Evolutionary conservation across 768 basidiomycete species (phyloP).

Genomic region (Podaxis rugospora): DNA sequence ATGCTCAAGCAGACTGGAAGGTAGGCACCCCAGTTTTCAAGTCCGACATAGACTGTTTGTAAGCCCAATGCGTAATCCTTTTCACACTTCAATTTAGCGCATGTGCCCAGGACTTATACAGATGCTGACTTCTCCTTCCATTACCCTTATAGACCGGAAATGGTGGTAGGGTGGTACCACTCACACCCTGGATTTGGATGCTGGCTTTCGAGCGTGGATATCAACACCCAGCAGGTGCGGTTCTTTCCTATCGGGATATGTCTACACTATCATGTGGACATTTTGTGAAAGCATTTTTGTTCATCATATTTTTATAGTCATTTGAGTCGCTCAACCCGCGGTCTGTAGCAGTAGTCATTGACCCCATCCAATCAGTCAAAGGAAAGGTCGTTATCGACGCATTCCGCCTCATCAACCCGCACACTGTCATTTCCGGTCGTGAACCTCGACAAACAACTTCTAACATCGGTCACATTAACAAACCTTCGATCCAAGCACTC

Average conservation of each 20-base stretch:
- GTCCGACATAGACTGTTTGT: background rate
- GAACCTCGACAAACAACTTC: slow-evolving; percentile 97
- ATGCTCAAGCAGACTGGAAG: slow-evolving; percentile 99
- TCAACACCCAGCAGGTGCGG: slow-evolving; percentile 93
- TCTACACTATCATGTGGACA: slow-evolving; percentile 5
- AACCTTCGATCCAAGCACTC: slow-evolving; percentile 97
- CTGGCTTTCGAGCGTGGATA: slow-evolving; percentile 98
- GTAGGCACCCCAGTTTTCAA: slow-evolving; percentile 39
- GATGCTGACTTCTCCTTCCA: background rate
- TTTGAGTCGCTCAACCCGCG: slow-evolving; percentile 93
- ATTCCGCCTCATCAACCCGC: slow-evolving; percentile 94
- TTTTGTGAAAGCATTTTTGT: background rate
- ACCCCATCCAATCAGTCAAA: slow-evolving; percentile 98
- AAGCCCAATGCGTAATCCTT: background rate
- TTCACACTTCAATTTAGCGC: background rate
- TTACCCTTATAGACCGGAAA: slow-evolving; percentile 66
- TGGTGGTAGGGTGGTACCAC: slow-evolving; percentile 99
- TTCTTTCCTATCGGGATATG: slow-evolving; percentile 10
- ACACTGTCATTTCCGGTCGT: slow-evolving; percentile 83
- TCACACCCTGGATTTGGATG: slow-evolving; percentile 99
- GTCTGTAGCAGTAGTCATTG: slow-evolving; percentile 95
- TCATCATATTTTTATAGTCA: slow-evolving; percentile 49
- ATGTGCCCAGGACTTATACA: background rate
- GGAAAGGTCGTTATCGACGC: slow-evolving; percentile 99
- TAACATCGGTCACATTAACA: slow-evolving; percentile 98